Evolutionary conservation across 805 yeast genomes (phyloP), one percentile per base, ranked within the genome.

Genomic region (Pichia paraexigua): DNA sequence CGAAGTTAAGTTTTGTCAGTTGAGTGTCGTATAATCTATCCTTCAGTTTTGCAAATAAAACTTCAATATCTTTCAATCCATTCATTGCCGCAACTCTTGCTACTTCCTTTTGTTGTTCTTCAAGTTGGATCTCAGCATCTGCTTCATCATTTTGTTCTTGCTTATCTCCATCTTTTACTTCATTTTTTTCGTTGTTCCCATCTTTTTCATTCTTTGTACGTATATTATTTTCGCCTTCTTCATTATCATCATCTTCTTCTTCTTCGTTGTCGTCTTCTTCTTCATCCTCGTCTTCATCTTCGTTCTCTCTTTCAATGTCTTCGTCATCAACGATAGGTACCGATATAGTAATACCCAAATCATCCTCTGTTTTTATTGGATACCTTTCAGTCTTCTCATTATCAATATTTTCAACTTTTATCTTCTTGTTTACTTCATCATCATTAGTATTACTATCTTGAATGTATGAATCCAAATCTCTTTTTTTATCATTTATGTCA

Each of bases 1-100:
- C 99, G 44, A 85, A 83, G 58, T 88, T 87, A 56, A 87, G 75
- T 55, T 87, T 78, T 39, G 77, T 73, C 62, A 91, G 71, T 64
- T 88, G 91, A 63, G 90, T 96, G 54, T 85, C 90, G 66, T 86
- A 92, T 47, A 94, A 71, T 60, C 78, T 77, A 65, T 94, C 97
- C 56, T 97, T 79, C 51, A 92, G 73, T 55, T 78, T 75, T 8
- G 98, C 97, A 73, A 91, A 94, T 50, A 85, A 85, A 42, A 83
- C 73, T 64, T 94, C 99, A 52, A 94, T 89, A 24, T 78, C 79
- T 2, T 90, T 84, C 48, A 94, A 78, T 48, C 80, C 85, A 47
- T 78, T 77, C 48, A 92, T 72, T 2, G 96, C 96, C 25, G 76
- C 74, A 51, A 77, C 73, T 15, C 94, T 71, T 20, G 66, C 66